Evolutionary conservation across 345 rosid genomes (phyloP).

Genomic region (Dimocarpus longan): DNA sequence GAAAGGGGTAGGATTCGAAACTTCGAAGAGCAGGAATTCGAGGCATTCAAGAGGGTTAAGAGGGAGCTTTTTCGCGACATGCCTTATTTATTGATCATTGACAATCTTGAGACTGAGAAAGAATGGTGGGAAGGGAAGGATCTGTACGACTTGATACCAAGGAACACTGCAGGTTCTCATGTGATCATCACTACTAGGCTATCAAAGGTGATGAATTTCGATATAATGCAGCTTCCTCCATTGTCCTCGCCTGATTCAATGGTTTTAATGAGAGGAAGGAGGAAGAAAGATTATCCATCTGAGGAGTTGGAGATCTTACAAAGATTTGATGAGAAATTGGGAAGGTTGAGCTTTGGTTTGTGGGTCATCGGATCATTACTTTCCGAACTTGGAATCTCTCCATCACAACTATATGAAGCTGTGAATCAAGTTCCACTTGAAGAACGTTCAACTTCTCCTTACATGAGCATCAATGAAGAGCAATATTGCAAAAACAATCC

Average conservation of each 20-base stretch:
- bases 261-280: constrained; percentile 67
- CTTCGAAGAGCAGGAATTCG: constrained; percentile 86
- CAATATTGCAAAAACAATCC: constrained; percentile 73
- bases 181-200: constrained; percentile 83
- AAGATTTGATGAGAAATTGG: constrained; percentile 71
- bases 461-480: constrained; percentile 50
- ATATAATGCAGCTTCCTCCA: constrained; percentile 57
- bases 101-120: constrained; percentile 85
- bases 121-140: constrained; percentile 99
- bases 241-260: constrained; percentile 68
- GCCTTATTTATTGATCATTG: constrained; percentile 85
- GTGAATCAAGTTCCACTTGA: constrained; percentile 65
- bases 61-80: constrained; percentile 79
- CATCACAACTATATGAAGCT: constrained; percentile 74
- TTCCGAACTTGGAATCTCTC: constrained; percentile 68
- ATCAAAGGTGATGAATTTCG: constrained; percentile 76
- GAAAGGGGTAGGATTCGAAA: constrained; percentile 76
- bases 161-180: constrained; percentile 81
- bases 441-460: constrained; percentile 47
- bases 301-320: constrained; percentile 66
- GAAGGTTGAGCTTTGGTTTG: constrained; percentile 76
- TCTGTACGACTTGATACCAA: constrained; percentile 83
- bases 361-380: constrained; percentile 74
- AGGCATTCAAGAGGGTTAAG: constrained; percentile 86
- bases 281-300: constrained; percentile 59